These are phyloP conservation scores for Astraeus odoratus DNA, from an alignment of 768 basidiomycete species.

Conservation along the genomic window DNA sequence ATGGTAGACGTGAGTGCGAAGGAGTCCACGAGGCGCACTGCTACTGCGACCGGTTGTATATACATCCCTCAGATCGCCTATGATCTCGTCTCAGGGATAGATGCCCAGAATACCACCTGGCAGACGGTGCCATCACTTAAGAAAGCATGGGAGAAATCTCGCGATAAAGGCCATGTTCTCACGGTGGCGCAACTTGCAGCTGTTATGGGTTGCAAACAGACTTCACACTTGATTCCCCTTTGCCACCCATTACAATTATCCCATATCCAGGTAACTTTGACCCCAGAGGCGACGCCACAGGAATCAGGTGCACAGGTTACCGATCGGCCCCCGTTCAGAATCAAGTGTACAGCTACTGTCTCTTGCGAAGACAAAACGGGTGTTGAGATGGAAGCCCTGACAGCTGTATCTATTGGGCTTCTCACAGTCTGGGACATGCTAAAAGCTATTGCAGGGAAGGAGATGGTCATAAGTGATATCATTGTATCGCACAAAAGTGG, in stretches of 20 bases:
- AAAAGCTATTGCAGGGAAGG: slow-evolving; percentile 82
- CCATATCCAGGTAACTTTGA: slow-evolving; percentile 58
- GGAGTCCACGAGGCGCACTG: slow-evolving; percentile 49
- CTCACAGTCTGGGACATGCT: slow-evolving; percentile 93
- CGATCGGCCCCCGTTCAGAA: slow-evolving; percentile 33
- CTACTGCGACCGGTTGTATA: slow-evolving; percentile 73
- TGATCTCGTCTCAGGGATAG: slow-evolving; percentile 43
- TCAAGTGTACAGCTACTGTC: slow-evolving; percentile 62
- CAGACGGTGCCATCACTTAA: slow-evolving; percentile 14
- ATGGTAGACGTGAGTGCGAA: slow-evolving; percentile 85
- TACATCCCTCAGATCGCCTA: slow-evolving; percentile 60
- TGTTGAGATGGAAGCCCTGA: slow-evolving; percentile 91
- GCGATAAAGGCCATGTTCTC: slow-evolving; percentile 62
- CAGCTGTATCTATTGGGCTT: slow-evolving; percentile 70
- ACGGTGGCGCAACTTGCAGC: slow-evolving; percentile 78
- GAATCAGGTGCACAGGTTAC: background rate
- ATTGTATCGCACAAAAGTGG: slow-evolving; percentile 63
- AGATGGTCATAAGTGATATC: slow-evolving; percentile 73
- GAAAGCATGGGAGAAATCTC: slow-evolving; percentile 42
- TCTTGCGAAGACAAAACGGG: slow-evolving; percentile 77
- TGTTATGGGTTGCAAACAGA: slow-evolving; percentile 84
- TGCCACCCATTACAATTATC: slow-evolving; percentile 80
- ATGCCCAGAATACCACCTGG: slow-evolving; percentile 2
- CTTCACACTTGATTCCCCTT: slow-evolving; percentile 76
- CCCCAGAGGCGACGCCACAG: slow-evolving; percentile 32